Percentiles rank a stretch among this genome's conserved stretches.
Evolutionary conservation across 2,329 filamentous ascomycete genomes (phyloP).

Genomic region (Venturia effusa): DNA sequence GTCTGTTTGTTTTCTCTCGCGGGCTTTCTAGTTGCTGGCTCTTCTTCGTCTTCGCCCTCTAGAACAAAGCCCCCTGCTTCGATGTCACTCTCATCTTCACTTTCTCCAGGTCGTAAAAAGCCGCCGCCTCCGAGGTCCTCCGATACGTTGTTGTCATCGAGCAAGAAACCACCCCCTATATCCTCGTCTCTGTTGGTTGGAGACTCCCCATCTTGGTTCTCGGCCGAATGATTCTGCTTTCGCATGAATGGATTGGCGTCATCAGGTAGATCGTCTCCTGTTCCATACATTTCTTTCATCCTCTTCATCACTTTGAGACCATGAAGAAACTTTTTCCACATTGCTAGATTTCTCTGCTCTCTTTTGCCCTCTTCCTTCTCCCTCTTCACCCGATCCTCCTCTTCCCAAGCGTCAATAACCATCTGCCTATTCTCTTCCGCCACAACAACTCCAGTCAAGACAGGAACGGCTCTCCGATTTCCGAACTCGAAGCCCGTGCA

Average conservation of each 20-base stretch:
- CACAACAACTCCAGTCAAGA: constrained; percentile 82
- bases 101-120: not conserved
- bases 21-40: not conserved
- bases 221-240: not conserved
- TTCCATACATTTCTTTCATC: constrained; percentile 65
- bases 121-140: not conserved
- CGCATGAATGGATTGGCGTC: constrained; percentile 2
- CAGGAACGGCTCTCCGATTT: constrained; percentile 82
- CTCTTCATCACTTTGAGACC: constrained; percentile 73
- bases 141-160: not conserved
- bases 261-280: constrained; percentile 1
- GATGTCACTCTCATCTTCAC: not conserved
- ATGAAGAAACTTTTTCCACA: constrained; percentile 82
- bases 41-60: not conserved
- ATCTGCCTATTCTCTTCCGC: constrained; percentile 66
- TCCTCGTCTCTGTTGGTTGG: not conserved
- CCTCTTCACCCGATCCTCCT: constrained; percentile 62
- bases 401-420: constrained; percentile 65
- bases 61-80: not conserved
- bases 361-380: constrained; percentile 64
- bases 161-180: not conserved
- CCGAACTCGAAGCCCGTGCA: constrained; percentile 96
- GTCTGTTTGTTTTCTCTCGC: not conserved
- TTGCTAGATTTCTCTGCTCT: constrained; percentile 64
- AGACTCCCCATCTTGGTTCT: not conserved